Evolutionary conservation across 306 rosid genomes (phyloP), one percentile per base, ranked within the genome.

Genomic region (Parietaria judaica): DNA sequence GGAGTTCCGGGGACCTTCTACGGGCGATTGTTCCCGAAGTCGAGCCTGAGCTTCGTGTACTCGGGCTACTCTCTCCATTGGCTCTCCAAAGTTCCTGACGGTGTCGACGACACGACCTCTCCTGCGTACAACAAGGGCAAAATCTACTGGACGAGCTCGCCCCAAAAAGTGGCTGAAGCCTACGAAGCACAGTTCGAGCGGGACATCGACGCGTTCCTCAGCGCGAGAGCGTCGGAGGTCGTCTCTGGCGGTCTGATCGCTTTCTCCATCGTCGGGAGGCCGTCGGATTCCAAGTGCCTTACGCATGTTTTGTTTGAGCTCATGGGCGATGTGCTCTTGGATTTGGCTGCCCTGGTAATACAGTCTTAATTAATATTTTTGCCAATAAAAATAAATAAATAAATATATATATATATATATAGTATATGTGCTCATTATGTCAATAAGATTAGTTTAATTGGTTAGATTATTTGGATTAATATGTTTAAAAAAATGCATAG

Each of bases 1-100:
- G 63, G 63, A 58, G 63, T 36, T 14, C 63, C 63, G 44, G 63
- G 63, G 31, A 14, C 63, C 11, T 58, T 58, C 63, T 58, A 58
- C 48, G 16, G 50, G 11, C 48, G 63, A 4, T 43, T 58, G 63
- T 58, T 58, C 50, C 63, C 50, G 4, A 58, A n/a, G 17, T 58
- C 63, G 31, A 58, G 49, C 50, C 63, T 58, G 6, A 23, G 41
- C 35, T 58, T 58, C 15, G 63, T 39, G 10, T 58, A 58, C 36
- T 58, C 50, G 5, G 35, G 49, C 50, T 58, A 58, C 63, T 58
- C 63, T 58, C 63, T 58, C 7, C 63, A 58, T 41, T 58, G 63
- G 63, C 36, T 58, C 36, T 58, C 63, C 0, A 58, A 58, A 45
- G 63, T 58, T 7, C 63, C 63, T 10, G 63, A 58, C 3, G 63